Evolutionary conservation across 179 eudicot genomes (phyloP), one percentile per base, ranked within the genome.

Genomic region (Silene noctiflora): DNA sequence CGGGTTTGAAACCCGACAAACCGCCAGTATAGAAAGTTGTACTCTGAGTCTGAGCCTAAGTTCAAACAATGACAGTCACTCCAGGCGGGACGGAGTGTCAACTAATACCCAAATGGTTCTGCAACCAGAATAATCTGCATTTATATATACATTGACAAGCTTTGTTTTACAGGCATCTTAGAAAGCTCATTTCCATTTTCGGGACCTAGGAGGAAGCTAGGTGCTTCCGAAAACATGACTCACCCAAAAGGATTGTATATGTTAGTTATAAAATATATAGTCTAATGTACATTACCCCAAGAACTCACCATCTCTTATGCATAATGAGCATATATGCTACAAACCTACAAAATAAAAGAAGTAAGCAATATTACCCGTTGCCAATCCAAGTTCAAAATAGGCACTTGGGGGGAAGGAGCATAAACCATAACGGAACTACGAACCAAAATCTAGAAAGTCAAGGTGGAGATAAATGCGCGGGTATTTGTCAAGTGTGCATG

Each of bases 241-340:
- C 63, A 27, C 81, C 42, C 16, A 13, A 9, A 20, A 64, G 74
- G 79, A 78, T 69, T 67, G 19, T 72, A 78, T 81, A 64, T 64
- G 81, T 65, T 59, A 78, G 74, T 6, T 71, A 71, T 55, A 71
- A 55, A 55, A 55, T 55, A 55, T 55, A 55, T 71, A 71, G 63
- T 27, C 74, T 71, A 55, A 55, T 71, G 58, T 71, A 71, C 74
- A 81, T 46, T 69, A 74, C 76, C 81, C 70, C 72, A 29, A 78
- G 72, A 82, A 27, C 79, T 78, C 51, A 74, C 55, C 69, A 59
- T 79, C 76, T 80, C 69, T 79, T 76, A 64, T 72, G 73, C 81
- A 80, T 76, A 79, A 76, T 70, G 81, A 78, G 67, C 80, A 86
- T 82, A 86, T 83, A 81, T 82, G 80, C 82, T 78, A 59, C 79